These are phyloP conservation scores for Phyllosticta citribraziliensis DNA, from an alignment of 2,329 filamentous ascomycete genomes.

Conservation along the genomic window DNA sequence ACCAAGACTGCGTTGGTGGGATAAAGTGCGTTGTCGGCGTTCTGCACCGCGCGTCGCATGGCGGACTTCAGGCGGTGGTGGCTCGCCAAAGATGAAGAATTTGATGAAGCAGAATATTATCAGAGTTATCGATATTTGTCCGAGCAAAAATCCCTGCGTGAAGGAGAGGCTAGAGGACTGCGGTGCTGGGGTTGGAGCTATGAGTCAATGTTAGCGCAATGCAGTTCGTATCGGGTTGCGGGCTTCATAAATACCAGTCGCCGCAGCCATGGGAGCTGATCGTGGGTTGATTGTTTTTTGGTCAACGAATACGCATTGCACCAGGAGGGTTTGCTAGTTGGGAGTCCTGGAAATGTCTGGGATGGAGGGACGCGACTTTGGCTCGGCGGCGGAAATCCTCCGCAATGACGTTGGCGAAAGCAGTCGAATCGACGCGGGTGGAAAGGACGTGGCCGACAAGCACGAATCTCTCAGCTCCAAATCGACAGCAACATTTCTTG, in stretches of 20 bases:
- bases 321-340: not conserved
- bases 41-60: constrained; percentile 67
- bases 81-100: constrained; percentile 98
- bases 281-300: not conserved
- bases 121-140: constrained; percentile 84
- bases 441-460: not conserved
- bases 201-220: not conserved
- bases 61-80: constrained; percentile 71
- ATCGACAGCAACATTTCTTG: not conserved
- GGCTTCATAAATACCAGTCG: not conserved
- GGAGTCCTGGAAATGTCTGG: not conserved
- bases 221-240: not conserved
- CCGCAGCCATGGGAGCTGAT: not conserved
- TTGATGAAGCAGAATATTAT: constrained; percentile 94
- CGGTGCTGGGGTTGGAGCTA: constrained; percentile 11
- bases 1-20: constrained; percentile 41
- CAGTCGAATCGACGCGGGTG: not conserved
- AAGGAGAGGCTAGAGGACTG: constrained; percentile 60
- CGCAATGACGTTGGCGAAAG: constrained; percentile 7
- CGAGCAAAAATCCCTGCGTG: constrained; percentile 84
- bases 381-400: constrained; percentile 6
- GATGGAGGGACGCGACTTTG: constrained; percentile 1
- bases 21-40: constrained; percentile 61
- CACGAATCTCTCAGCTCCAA: not conserved
- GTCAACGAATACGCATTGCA: not conserved